These are phyloP conservation scores for Sporothrix sp. DNA, from an alignment of 2,329 filamentous ascomycete species.

Conservation along the genomic window DNA sequence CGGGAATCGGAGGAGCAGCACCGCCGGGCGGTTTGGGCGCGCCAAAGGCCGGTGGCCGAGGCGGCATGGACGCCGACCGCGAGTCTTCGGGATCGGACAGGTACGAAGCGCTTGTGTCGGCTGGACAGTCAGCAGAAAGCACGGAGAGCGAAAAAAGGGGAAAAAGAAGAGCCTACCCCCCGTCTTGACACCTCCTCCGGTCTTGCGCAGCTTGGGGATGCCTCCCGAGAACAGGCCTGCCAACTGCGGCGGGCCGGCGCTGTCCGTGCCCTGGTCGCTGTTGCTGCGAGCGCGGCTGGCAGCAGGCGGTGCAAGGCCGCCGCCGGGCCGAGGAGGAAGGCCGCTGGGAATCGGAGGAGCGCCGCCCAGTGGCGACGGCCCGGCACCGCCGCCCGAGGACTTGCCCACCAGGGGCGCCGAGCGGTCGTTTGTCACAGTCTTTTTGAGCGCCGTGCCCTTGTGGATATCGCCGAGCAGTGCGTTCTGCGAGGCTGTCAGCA, in stretches of 20 bases:
- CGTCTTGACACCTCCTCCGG: constrained; percentile 69
- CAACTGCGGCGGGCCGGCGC: constrained; percentile 60
- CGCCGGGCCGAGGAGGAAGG: constrained; percentile 42
- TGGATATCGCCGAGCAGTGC: constrained; percentile 80
- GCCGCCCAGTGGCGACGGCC: constrained; percentile 41
- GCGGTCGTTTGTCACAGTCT: constrained; percentile 83
- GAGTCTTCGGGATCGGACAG: constrained; percentile 66
- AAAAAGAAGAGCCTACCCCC: constrained; percentile 38
- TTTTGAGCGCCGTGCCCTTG: constrained; percentile 73
- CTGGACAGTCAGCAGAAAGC: constrained; percentile 29
- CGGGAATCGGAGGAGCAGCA: constrained; percentile 50
- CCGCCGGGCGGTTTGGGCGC: constrained; percentile 51
- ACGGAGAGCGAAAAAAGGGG: neutral
- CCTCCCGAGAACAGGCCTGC: constrained; percentile 85
- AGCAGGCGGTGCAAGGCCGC: constrained; percentile 61
- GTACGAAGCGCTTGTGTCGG: constrained; percentile 61
- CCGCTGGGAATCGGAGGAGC: constrained; percentile 71
- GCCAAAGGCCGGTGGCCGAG: constrained; percentile 41
- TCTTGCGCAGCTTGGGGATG: constrained; percentile 90
- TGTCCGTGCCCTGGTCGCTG: constrained; percentile 54
- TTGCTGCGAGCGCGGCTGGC: constrained; percentile 72
- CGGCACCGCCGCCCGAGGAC: constrained; percentile 19
- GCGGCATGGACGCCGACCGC: constrained; percentile 40
- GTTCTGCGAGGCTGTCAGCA: constrained; percentile 45
- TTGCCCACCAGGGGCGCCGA: constrained; percentile 66